Percentiles rank a stretch among this genome's conserved stretches.
phyloP scores from a whole-genome alignment of 169 alveolate genomes.

The Plasmodium yoelii region DNA sequence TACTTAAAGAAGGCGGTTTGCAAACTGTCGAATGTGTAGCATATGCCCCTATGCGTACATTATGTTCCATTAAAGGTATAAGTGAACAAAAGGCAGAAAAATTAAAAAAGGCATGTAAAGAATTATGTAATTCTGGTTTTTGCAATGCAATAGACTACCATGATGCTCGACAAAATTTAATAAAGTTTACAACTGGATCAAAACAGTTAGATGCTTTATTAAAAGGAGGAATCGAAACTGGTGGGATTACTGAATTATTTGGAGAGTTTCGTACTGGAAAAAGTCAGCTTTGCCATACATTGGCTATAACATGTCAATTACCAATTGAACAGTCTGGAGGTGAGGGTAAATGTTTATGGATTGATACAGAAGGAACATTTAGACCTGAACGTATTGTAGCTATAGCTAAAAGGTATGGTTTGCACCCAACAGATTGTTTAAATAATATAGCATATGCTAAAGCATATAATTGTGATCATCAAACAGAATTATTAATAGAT shows the following conservation, averaged over 20 bases:
- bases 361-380: slow-evolving; percentile 99
- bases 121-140: slow-evolving; percentile 93
- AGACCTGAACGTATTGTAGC: slow-evolving; percentile 98
- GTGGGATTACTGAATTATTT: slow-evolving; percentile 96
- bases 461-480: slow-evolving; percentile 98
- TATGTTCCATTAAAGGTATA: slow-evolving; percentile 95
- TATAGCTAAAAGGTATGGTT: slow-evolving; percentile 97
- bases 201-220: slow-evolving; percentile 94
- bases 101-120: slow-evolving; percentile 93
- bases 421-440: slow-evolving; percentile 96
- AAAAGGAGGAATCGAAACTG: slow-evolving; percentile 98
- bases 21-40: slow-evolving; percentile 95
- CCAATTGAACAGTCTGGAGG: slow-evolving; percentile 97
- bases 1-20: slow-evolving; percentile 90
- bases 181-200: slow-evolving; percentile 96
- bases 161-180: slow-evolving; percentile 93
- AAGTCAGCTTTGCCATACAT: slow-evolving; percentile 98
- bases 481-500: slow-evolving; percentile 94
- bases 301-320: slow-evolving; percentile 95
- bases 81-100: slow-evolving; percentile 97
- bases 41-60: slow-evolving; percentile 92
- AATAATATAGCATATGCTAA: slow-evolving; percentile 98
- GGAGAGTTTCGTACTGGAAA: slow-evolving; percentile 99
- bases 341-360: slow-evolving; percentile 98
- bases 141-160: slow-evolving; percentile 93